Evolutionary conservation across 106 monocot genomes (phyloP), one percentile per base, ranked within the genome.

Genomic region (Cymbidium sinense): DNA sequence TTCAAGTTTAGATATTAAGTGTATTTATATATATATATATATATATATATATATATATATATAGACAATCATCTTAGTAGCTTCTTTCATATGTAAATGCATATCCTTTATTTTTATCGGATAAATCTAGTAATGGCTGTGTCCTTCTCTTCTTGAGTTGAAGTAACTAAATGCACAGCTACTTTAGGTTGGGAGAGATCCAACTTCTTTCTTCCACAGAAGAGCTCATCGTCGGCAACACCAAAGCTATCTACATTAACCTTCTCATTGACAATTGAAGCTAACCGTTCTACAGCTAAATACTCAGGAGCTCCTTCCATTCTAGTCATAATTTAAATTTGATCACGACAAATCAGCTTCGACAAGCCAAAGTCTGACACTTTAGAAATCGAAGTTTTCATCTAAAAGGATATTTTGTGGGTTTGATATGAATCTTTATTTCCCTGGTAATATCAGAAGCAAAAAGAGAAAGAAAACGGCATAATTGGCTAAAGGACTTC

Each of bases 321-420:
- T 41, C 77, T 64, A 11, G 77, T 77, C 64, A 77, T 65, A 11
- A 64, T 75, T 5, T 75, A 7, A 43, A 51, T 81, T 15, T 75
- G 81, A 35, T 81, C 76, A 34, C 81, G n/a, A n/a, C n/a, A n/a
- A n/a, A 81, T 67, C 19, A 81, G 28, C 76, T 76, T 76, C n/a
- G n/a, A 41, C 30, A 81, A 33, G 30, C 81, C 75, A 34, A 81
- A 81, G 65, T 81, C 75, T 1, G 75, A 75, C 27, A 76, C 39
- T 34, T 81, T 81, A n/a, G 65, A 65, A n/a, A n/a, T n/a, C n/a
- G 69, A 81, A 81, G 0, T 43, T 36, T 19, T 69, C 76, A 50
- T 81, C 81, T 13, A n/a, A 81, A n/a, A 81, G 81, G 21, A 81
- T 81, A 28, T 81, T 75, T 10, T 81, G 81, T n/a, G n/a, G n/a